Base-by-base conservation (phyloP, 495 filamentous ascomycete genomes). In the Penicillium flavigenum region DNA sequence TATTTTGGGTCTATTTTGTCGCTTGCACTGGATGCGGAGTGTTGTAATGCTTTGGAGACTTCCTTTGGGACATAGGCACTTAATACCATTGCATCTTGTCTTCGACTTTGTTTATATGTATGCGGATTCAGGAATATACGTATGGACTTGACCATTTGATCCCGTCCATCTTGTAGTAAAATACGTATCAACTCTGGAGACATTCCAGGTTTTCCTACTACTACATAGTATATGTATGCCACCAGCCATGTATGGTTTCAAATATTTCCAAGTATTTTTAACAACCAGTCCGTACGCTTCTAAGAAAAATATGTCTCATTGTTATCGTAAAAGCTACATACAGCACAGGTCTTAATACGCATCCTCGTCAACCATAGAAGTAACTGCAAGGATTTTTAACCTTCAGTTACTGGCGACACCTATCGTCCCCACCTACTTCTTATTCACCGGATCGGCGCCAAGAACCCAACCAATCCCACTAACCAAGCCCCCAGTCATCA, bases 401-500 rank as follows among this genome's bases (percentile, higher is more conserved):
- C 31, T 24, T 11, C 17, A 11, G 5, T 26, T 29, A 24, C 20
- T 17, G 14, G 6, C 16, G 29, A 46, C 14, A 14, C 27, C 27
- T n/a, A 11, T n/a, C 16, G 17, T 22, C 26, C n/a, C 4, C 26
- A 14, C n/a, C 19, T 52, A 57, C 48, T 62, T 70, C 53, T 68
- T 67, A 59, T 72, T 69, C 36, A 80, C 73, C n/a, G 83, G 78
- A 58, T 85, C 86, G 14, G 88, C 88, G 59, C 87, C 88, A 58
- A 96, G 80, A 38, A 96, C 79, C 91, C 91, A 96, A 3, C 91
- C 91, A 63, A 96, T 84, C 3, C 91, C 90, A 63, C 86, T 89
- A 2, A 88, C 91, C 61, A 96, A 71, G 14, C 69, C 90, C 64
- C 77, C 89, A 62, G 69, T 91, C 70, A 79, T 85, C 87, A 82